A percentile compares a stretch with the other conserved stretches of the same genome.
Conservation (phyloP, 2,329 filamentous ascomycete species). For the Tolypocladium endophyticum region DNA sequence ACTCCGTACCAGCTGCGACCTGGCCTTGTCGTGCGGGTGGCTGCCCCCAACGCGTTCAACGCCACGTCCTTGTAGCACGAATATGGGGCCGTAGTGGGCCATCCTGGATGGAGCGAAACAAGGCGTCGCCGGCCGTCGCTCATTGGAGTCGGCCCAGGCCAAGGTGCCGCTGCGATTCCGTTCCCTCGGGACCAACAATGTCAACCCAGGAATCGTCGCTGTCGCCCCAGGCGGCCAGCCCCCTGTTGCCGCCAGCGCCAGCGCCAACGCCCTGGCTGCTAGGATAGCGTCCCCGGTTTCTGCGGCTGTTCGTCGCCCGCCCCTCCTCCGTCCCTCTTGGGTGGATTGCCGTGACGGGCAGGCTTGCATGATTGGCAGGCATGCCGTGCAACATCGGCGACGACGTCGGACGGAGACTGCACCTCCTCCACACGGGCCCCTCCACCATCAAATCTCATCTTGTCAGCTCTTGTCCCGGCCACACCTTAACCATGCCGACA, state of each 20-base stretch:
- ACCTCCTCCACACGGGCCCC: constrained; percentile 5
- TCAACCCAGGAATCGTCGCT: not conserved
- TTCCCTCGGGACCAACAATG: constrained; percentile 6
- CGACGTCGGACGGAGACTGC: not conserved
- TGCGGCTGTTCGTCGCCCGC: constrained; percentile 1
- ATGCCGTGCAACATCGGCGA: constrained; percentile 8
- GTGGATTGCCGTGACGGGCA: not conserved
- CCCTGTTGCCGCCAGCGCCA: not conserved
- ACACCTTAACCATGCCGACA: not conserved
- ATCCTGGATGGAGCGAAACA: not conserved
- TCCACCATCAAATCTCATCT: constrained; percentile 4
- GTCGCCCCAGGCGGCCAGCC: not conserved
- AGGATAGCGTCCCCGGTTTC: not conserved
- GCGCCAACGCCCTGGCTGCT: not conserved
- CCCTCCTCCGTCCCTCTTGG: not conserved
- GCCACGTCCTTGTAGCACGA: not conserved
- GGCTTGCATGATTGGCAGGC: constrained; percentile 1
- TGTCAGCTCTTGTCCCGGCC: constrained; percentile 4
- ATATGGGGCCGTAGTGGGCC: not conserved
- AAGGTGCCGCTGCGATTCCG: constrained; percentile 1
- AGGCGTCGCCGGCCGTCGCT: not conserved
- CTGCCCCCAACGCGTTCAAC: not conserved
- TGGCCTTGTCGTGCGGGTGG: not conserved
- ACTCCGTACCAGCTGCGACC: not conserved
- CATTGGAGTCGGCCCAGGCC: not conserved